Evolutionary conservation across 768 basidiomycete species (phyloP).

Genomic region (Boletus edulis): DNA sequence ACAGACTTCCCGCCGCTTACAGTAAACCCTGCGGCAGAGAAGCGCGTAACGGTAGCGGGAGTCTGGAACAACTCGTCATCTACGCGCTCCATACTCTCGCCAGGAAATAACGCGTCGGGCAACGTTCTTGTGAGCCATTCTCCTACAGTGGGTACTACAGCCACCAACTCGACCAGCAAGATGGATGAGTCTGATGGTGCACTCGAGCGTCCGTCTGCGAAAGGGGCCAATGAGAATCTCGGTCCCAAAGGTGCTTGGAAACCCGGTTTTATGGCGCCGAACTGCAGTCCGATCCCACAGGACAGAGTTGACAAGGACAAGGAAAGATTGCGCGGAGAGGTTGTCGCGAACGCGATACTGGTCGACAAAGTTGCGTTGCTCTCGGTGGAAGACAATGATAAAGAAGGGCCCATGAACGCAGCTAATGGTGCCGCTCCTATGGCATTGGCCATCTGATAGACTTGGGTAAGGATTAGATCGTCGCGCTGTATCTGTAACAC

Average conservation of each 20-base stretch:
- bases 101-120: slow-evolving; percentile 34
- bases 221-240: slow-evolving; percentile 39
- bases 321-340: slow-evolving; percentile 36
- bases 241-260: slow-evolving; percentile 35
- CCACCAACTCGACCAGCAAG: slow-evolving; percentile 17
- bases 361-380: slow-evolving; percentile 37
- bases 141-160: slow-evolving; percentile 6
- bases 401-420: slow-evolving; percentile 7
- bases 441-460: slow-evolving; percentile 29
- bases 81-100: slow-evolving; percentile 49
- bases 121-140: slow-evolving; percentile 39
- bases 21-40: slow-evolving; percentile 43
- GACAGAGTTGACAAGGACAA: slow-evolving; percentile 31
- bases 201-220: slow-evolving; percentile 49
- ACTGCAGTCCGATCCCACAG: slow-evolving; percentile 17
- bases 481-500: neutral
- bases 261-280: slow-evolving; percentile 6
- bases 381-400: slow-evolving; percentile 32
- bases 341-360: slow-evolving; percentile 34
- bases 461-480: slow-evolving; percentile 12
- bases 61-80: slow-evolving; percentile 68
- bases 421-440: slow-evolving; percentile 15
- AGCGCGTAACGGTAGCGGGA: slow-evolving; percentile 55
- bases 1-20: slow-evolving; percentile 73
- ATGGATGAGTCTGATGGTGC: slow-evolving; percentile 46